phyloP scores from a whole-genome alignment of 1,139 yeast genomes.

The Scheffersomyces segobiensis region DNA sequence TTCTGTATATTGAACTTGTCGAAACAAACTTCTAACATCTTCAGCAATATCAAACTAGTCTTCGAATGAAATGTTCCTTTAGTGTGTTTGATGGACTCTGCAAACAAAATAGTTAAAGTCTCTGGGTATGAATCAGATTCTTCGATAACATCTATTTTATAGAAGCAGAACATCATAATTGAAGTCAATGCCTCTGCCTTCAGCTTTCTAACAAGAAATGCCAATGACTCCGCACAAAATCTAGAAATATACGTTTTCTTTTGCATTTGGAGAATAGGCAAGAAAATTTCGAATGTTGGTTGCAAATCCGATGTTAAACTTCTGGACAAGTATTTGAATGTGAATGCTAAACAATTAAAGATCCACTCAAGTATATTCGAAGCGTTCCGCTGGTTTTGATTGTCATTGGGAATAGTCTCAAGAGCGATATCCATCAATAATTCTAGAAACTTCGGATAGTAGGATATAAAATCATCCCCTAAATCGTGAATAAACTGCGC shows the following conservation, averaged over 20 bases:
- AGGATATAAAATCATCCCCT: slow-evolving; percentile 86
- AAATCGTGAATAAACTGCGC: slow-evolving; percentile 90
- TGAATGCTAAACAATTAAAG: slow-evolving; percentile 82
- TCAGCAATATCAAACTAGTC: slow-evolving; percentile 49
- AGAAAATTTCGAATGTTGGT: slow-evolving; percentile 65
- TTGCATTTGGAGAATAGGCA: slow-evolving; percentile 59
- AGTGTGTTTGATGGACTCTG: slow-evolving; percentile 77
- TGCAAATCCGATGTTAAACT: slow-evolving; percentile 59
- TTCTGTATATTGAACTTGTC: slow-evolving; percentile 16
- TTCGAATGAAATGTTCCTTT: slow-evolving; percentile 76
- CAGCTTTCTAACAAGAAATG: slow-evolving; percentile 78
- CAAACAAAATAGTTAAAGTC: slow-evolving; percentile 61
- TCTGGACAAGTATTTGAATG: slow-evolving; percentile 82
- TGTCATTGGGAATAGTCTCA: slow-evolving; percentile 45
- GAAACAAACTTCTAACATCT: slow-evolving; percentile 39
- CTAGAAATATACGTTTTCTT: slow-evolving; percentile 68
- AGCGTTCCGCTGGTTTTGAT: slow-evolving; percentile 44
- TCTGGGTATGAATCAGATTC: slow-evolving; percentile 48
- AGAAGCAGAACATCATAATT: slow-evolving; percentile 55
- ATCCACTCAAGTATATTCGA: slow-evolving; percentile 78
- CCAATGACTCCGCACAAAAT: slow-evolving; percentile 88
- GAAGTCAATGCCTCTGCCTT: slow-evolving; percentile 45
- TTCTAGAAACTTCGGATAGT: slow-evolving; percentile 54
- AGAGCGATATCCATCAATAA: slow-evolving; percentile 55
- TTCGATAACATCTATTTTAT: slow-evolving; percentile 32